A percentile compares a stretch with the other conserved stretches of the same genome.
These are phyloP conservation scores for Aleurites moluccanus DNA, from an alignment of 441 rosid genomes.

Conservation along the genomic window DNA sequence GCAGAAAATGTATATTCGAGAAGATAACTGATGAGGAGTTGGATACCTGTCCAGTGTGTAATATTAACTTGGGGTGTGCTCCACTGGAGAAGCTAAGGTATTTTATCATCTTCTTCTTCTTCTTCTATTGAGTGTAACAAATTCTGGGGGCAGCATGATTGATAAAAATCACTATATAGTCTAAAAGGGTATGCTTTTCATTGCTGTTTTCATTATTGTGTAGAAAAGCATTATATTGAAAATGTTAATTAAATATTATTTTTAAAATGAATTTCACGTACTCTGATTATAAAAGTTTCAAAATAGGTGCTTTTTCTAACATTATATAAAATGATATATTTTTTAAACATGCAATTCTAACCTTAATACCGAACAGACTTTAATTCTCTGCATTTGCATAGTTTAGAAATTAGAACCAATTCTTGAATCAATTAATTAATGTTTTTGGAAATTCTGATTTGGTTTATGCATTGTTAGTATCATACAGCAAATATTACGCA, in stretches of 20 bases:
- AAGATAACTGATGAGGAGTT: conserved; percentile 59
- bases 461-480: neutral
- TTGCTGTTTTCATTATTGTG: too few relatives aligned
- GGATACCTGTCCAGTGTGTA: conserved; percentile 68
- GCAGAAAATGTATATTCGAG: conserved; percentile 63
- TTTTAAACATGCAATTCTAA: too few relatives aligned
- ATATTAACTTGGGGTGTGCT: conserved; percentile 52
- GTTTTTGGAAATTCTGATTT: neutral
- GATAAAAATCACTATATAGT: too few relatives aligned
- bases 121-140: too few relatives aligned
- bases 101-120: neutral
- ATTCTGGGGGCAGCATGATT: too few relatives aligned
- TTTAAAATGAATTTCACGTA: too few relatives aligned
- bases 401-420: neutral
- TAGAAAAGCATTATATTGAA: too few relatives aligned
- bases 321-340: too few relatives aligned
- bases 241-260: too few relatives aligned
- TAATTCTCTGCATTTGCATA: neutral
- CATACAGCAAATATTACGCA: neutral
- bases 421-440: neutral
- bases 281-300: too few relatives aligned
- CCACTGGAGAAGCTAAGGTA: conserved; percentile 72
- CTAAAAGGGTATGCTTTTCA: too few relatives aligned
- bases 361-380: neutral
- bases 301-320: too few relatives aligned